Evolutionary conservation across 2,329 filamentous ascomycete genomes (phyloP).

Genomic region (Penicillium sp.): DNA sequence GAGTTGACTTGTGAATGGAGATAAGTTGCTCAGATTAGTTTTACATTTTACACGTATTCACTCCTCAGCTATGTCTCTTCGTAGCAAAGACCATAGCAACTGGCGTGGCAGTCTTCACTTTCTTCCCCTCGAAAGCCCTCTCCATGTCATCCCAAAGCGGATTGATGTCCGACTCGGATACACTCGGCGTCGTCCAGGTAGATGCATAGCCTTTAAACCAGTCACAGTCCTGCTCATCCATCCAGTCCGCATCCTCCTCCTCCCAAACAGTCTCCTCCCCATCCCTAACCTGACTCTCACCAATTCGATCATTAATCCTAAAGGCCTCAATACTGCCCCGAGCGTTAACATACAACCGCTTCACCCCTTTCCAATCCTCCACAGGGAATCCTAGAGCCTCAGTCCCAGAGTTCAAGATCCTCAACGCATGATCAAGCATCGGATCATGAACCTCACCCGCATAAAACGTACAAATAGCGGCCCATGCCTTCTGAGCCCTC

Average conservation of each 20-base stretch:
- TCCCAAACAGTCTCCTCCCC: conserved; percentile 4
- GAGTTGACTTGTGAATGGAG: background rate
- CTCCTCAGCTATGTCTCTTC: background rate
- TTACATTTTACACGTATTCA: background rate
- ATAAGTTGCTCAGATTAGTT: background rate
- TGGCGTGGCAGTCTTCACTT: conserved; percentile 2
- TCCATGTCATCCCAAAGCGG: conserved; percentile 7
- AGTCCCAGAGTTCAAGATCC: conserved; percentile 2
- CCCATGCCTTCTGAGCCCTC: conserved; percentile 3
- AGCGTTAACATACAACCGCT: conserved; percentile 3
- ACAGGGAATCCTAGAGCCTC: background rate
- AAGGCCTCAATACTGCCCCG: conserved; percentile 1
- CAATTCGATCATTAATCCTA: conserved; percentile 1
- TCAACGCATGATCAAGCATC: conserved; percentile 6
- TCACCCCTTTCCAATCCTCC: conserved; percentile 1
- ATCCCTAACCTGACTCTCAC: background rate
- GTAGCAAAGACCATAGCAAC: conserved; percentile 8
- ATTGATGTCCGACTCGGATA: background rate
- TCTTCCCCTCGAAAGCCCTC: conserved; percentile 2
- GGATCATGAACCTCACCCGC: background rate
- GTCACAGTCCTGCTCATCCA: conserved; percentile 2
- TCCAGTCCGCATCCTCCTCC: conserved; percentile 1
- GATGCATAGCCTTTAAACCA: conserved; percentile 6
- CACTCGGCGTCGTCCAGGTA: conserved; percentile 4
- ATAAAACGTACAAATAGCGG: background rate